These are phyloP conservation scores for Yamadazyma atmosphaerica DNA, from an alignment of 1,139 yeast genomes.

Conservation along the genomic window DNA sequence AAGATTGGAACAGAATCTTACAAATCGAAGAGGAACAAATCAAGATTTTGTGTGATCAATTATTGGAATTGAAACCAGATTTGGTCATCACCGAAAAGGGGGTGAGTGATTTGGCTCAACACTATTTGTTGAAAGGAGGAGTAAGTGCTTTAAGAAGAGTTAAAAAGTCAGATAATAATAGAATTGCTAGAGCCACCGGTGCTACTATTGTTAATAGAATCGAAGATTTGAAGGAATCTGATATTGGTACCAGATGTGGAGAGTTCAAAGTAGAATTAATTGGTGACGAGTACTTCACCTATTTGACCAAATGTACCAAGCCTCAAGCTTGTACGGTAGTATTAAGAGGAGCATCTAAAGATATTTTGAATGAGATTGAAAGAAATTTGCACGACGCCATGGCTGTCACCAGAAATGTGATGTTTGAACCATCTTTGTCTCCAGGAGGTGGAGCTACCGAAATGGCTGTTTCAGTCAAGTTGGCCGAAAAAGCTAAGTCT, in stretches of 20 bases:
- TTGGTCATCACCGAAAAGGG: slow-evolving; percentile 98
- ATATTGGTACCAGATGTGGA: slow-evolving; percentile 88
- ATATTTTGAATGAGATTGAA: slow-evolving; percentile 92
- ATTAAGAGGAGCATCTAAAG: slow-evolving; percentile 96
- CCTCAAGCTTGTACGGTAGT: slow-evolving; percentile 94
- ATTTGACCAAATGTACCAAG: slow-evolving; percentile 72
- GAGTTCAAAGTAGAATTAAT: slow-evolving; percentile 89
- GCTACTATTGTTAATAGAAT: slow-evolving; percentile 95
- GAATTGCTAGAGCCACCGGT: slow-evolving; percentile 97
- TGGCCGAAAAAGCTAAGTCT: slow-evolving; percentile 87
- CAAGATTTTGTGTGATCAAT: slow-evolving; percentile 78
- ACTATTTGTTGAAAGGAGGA: slow-evolving; percentile 89
- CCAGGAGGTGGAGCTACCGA: slow-evolving; percentile 99
- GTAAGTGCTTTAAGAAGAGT: slow-evolving; percentile 93
- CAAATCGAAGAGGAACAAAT: slow-evolving; percentile 99
- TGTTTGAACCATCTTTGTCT: slow-evolving; percentile 89
- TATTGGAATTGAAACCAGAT: slow-evolving; percentile 85
- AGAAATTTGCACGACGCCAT: slow-evolving; percentile 97
- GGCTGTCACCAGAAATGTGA: slow-evolving; percentile 95
- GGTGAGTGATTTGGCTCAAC: slow-evolving; percentile 97
- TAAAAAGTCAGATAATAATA: slow-evolving; percentile 91
- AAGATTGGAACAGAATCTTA: slow-evolving; percentile 90
- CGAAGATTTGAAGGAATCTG: slow-evolving; percentile 89
- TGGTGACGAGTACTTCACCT: slow-evolving; percentile 96
- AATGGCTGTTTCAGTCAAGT: slow-evolving; percentile 92